Base-by-base conservation (phyloP, 768 basidiomycete species). In the Phanerochaete carnosa region DNA sequence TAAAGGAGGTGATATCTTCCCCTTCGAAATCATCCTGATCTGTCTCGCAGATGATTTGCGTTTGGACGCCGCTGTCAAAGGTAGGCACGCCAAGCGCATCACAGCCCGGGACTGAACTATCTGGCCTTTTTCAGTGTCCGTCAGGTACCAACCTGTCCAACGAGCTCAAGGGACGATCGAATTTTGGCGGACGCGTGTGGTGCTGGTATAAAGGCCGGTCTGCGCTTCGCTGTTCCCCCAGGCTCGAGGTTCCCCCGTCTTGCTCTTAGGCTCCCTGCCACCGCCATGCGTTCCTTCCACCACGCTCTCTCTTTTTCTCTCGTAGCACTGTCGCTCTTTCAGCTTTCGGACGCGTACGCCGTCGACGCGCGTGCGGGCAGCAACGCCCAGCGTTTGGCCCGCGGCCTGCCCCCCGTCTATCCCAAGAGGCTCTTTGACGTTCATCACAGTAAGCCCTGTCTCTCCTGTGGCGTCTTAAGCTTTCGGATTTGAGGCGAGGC, bases 301-400 rank as follows among this genome's bases (percentile, higher is more conserved):
- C 59, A 60, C 12, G 29, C 58, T 32, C 57, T 52, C n/a, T 59
- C 59, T 3, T 45, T 65, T 51, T 59, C 64, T 39, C 54, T 65
- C 19, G 52, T 62, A 15, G 59, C 57, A 19, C 57, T 65, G 19
- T 63, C 64, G 32, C 52, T 63, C 57, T 28, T 65, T 55, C 45
- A 55, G 26, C 4, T 51, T 32, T 57, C 47, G 39, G 56, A 61
- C 49, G 64, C 62, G 33, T 51, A 39, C 29, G 57, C 57, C 15
- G 54, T 60, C 19, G 30, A 45, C 25, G 54, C 49, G 12, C 58
- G 57, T 19, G n/a, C n/a, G 7, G 35, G 26, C 5, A 60, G 57
- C 33, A 66, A 66, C 50, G 65, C 57, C 15, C 57, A 60, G 19
- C 59, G 65, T 13, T 19, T 66, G 3, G 62, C 62, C 13, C 65